Evolutionary conservation across 2,329 filamentous ascomycete species (phyloP).

Genomic region (Parastagonospora avenae): DNA sequence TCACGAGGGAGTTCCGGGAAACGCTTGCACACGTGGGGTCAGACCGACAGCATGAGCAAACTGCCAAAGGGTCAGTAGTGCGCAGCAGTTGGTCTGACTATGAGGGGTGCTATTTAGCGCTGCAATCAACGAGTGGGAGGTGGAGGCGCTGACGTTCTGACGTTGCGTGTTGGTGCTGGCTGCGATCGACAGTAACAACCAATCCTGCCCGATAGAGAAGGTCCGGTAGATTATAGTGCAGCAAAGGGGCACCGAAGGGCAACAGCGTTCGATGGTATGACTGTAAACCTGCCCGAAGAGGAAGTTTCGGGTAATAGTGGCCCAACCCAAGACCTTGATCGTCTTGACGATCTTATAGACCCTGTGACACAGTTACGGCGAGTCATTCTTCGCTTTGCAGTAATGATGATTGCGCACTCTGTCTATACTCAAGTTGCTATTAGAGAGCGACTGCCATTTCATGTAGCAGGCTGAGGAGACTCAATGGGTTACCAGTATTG

Average conservation of each 20-base stretch:
- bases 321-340: neutral
- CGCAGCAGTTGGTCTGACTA: conserved; percentile 5
- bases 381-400: no score
- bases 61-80: conserved; percentile 10
- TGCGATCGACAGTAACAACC: neutral
- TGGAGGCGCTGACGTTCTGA: neutral
- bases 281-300: neutral
- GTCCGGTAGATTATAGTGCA: neutral
- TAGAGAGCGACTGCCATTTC: no score
- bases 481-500: no score
- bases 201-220: neutral
- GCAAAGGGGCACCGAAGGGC: conserved; percentile 2
- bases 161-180: neutral
- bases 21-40: neutral
- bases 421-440: no score
- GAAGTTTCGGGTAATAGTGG: conserved; percentile 1
- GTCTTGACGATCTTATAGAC: no score
- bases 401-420: no score
- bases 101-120: conserved; percentile 17
- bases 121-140: conserved; percentile 7
- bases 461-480: no score
- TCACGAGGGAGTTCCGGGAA: conserved; percentile 7
- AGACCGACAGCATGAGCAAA: neutral
- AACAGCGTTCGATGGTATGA: neutral
- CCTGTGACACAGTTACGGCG: no score